These are phyloP conservation scores for Fraxinus greggii DNA, from an alignment of 305 asterid species.

Conservation along the genomic window DNA sequence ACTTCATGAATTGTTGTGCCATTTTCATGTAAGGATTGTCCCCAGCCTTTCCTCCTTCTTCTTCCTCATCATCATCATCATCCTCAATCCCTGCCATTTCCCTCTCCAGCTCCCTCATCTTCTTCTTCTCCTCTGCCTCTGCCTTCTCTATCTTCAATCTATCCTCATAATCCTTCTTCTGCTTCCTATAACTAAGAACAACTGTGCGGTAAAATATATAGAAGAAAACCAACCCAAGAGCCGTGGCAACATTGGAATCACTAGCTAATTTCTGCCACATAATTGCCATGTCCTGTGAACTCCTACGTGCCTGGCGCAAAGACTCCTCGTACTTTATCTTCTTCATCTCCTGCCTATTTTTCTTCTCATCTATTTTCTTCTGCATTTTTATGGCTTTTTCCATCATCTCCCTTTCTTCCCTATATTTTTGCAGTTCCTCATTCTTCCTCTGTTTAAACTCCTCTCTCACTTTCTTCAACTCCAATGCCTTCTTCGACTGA, in stretches of 20 bases:
- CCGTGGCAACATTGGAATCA: constrained; percentile 64
- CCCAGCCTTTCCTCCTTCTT: constrained; percentile 65
- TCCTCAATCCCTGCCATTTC: constrained; percentile 64
- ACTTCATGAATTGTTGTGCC: constrained; percentile 82
- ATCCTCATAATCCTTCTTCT: constrained; percentile 93
- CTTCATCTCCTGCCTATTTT: constrained; percentile 61
- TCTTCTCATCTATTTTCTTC: constrained; percentile 71
- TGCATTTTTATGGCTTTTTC: constrained; percentile 57
- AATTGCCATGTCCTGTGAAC: constrained; percentile 48
- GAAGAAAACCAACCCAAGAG: constrained; percentile 76
- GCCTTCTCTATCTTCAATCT: constrained; percentile 88
- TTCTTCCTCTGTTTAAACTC: constrained; percentile 45
- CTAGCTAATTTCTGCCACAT: constrained; percentile 71
- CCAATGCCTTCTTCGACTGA: constrained; percentile 79
- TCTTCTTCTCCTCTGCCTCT: constrained; percentile 91
- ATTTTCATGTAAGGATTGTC: constrained; percentile 69
- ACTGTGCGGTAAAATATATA: constrained; percentile 71
- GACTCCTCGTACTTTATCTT: constrained; percentile 48
- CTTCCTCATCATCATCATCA: constrained; percentile 64
- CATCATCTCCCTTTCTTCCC: constrained; percentile 51
- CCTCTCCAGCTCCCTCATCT: constrained; percentile 77
- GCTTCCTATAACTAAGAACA: constrained; percentile 76
- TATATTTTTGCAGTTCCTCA: constrained; percentile 50
- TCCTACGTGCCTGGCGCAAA: constrained; percentile 46
- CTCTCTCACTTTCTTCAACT: constrained; percentile 77